Percentiles rank a stretch among this genome's conserved stretches.
Conservation (phyloP, 805 yeast species). For the Schwanniomyces pseudopolymorphus region DNA sequence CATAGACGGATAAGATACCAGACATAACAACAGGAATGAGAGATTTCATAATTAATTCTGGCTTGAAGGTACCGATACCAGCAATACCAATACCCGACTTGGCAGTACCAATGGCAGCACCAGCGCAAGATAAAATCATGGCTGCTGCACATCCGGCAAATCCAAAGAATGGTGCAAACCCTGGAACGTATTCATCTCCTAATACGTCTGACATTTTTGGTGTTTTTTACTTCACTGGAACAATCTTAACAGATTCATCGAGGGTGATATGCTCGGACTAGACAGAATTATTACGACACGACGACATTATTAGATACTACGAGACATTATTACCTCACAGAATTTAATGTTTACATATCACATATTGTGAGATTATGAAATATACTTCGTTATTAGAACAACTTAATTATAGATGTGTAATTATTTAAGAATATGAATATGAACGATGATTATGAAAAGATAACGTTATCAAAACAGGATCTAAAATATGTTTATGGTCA, state of each 20-base stretch:
- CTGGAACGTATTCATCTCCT: conserved; percentile 73
- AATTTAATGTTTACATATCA: neutral
- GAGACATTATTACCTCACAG: neutral
- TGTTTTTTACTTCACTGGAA: neutral
- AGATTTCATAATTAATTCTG: conserved; percentile 94
- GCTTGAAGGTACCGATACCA: conserved; percentile 97
- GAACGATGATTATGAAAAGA: conserved; percentile 32
- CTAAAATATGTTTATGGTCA: conserved; percentile 48
- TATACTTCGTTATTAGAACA: neutral
- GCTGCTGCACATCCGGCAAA: conserved; percentile 97
- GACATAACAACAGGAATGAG: conserved; percentile 97
- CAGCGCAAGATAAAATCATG: conserved; percentile 88
- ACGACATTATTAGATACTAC: neutral
- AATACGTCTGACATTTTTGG: conserved; percentile 20
- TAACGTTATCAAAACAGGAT: conserved; percentile 54
- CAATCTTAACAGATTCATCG: neutral
- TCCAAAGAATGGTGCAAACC: conserved; percentile 95
- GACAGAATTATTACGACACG: neutral
- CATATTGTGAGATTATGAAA: neutral
- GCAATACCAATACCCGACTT: conserved; percentile 97
- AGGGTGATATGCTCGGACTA: neutral
- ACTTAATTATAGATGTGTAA: neutral
- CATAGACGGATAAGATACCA: conserved; percentile 96
- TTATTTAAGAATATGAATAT: conserved; percentile 15
- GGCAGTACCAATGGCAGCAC: conserved; percentile 98